Evolutionary conservation across 75 land plant species (phyloP).

Genomic region (Cryptomeria japonica): DNA sequence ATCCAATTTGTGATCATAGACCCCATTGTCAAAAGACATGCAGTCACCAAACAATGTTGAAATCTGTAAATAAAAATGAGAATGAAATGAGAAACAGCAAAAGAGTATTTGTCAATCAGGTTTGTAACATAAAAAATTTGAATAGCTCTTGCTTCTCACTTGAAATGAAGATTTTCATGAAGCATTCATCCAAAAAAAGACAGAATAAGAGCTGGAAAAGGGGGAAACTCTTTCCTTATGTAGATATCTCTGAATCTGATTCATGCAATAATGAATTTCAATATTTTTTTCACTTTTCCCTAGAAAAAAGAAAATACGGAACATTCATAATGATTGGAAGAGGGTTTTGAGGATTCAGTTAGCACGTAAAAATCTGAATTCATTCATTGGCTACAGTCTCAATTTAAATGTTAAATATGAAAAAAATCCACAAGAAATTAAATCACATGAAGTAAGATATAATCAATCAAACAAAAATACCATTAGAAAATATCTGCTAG

Average conservation of each 20-base stretch:
- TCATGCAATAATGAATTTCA: background rate
- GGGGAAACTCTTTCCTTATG: background rate
- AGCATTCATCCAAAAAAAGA: background rate
- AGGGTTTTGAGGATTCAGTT: background rate
- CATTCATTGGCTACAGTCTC: background rate
- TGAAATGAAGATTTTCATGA: background rate
- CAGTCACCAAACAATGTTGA: conserved; percentile 67
- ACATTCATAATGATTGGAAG: background rate
- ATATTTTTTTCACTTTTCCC: background rate
- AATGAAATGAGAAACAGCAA: background rate
- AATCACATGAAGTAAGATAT: background rate
- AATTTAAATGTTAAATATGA: background rate
- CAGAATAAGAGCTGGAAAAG: background rate
- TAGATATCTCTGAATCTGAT: background rate
- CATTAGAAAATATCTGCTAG: background rate
- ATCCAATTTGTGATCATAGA: conserved; percentile 92
- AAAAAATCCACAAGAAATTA: background rate
- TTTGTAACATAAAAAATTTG: background rate
- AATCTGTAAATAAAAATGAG: conserved; percentile 38
- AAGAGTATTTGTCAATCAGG: background rate
- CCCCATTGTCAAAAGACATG: conserved; percentile 71
- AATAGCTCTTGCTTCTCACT: background rate
- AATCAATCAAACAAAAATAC: background rate
- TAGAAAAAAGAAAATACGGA: background rate
- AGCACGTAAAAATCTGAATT: background rate